Evolutionary conservation across 2,329 filamentous ascomycete genomes (phyloP), one percentile per base, ranked within the genome.

Genomic region (Pyrenochaeta sp.): DNA sequence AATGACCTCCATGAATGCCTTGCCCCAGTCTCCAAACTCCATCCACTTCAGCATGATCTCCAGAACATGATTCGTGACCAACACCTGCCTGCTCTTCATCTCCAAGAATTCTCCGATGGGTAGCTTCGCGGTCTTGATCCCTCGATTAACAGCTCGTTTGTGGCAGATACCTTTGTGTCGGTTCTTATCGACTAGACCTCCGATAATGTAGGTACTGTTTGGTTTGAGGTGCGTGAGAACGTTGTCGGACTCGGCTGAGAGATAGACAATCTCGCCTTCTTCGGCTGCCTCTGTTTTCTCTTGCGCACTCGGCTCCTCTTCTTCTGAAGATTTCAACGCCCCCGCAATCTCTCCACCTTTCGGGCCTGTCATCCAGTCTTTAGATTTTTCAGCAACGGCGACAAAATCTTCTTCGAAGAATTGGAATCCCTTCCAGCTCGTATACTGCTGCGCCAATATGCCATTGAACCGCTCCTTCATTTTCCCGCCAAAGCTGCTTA

Each of bases 21-120:
- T 82, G 1, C 89, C 93, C 95, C 95, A 99, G 73, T 98, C 90
- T 2, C 90, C 91, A 43, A 86, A 86, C 75, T 97, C 92, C 49
- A 99, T 77, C 92, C 93, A 99, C 61, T 87, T 88, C 40, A 97
- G 79, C 91, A 99, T 97, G 58, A 99, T 98, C 77, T 98, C 94
- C 41, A 95, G 86, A 1, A 99, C 95, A 70, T 99, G 95, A 71
- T 98, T 99, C 7, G 94, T 97, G 3, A 94, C 89, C 51, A 99
- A 79, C 4, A 99, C 91, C 65, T 89, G 87, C 29, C 95, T 86
- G 66, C 90, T 93, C 50, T 88, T 85, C 90, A 99, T 96, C 60
- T 92, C 85, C 82, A 99, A 89, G 75, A 91, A 98, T 58, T 98
- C 88, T n/a, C 92, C 92, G 66, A 99, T 98, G 0, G 95, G 95